Evolutionary conservation across 768 basidiomycete species (phyloP), one percentile per base, ranked within the genome.

Genomic region (Rhizopogon vulgaris): DNA sequence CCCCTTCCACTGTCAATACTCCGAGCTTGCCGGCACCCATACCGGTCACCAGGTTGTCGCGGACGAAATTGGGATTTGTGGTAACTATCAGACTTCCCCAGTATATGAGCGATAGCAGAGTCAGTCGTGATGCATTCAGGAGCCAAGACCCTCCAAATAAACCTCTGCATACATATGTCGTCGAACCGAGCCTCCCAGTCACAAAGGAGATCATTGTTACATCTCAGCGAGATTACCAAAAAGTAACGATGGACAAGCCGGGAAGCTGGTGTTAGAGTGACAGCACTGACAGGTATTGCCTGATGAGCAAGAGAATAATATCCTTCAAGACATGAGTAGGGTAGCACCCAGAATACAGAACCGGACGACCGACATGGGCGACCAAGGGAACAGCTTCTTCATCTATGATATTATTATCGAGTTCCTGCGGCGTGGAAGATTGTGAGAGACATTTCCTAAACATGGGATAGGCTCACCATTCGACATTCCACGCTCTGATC

Each of bases 1-100:
- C 76, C 17, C 83, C 83, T 55, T 83, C 79, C 1, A 73, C 73
- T 11, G 73, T 76, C 38, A 82, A 64, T 15, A 81, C 57, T 6
- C 79, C 75, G 11, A 80, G 73, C 27, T 67, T 63, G 1, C 82
- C 78, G 0, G 71, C 75, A 25, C 71, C 73, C 78, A 81, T 81
- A 37, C 69, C 69, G 0, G 78, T 22, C 22, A 22, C 76, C 18
- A 81, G 69, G 51, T 64, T 72, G 38, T 80, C 78, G 12, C 73
- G 64, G 14, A 82, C 70, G 54, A 80, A 80, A 52, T 79, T 75
- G 2, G 83, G 82, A 3, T 63, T 87, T 86, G 27, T 78, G 82
- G 58, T 79, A 83, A 51, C 78, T 70, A 54, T 83, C 79, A 0
- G 79, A 72, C 48, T 76, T 72, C 8, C 71, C 66, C 43, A 87